Percentiles rank a stretch among this genome's conserved stretches.
Evolutionary conservation across 208 protist genomes (phyloP).

Genomic region (Leishmania turanica): DNA sequence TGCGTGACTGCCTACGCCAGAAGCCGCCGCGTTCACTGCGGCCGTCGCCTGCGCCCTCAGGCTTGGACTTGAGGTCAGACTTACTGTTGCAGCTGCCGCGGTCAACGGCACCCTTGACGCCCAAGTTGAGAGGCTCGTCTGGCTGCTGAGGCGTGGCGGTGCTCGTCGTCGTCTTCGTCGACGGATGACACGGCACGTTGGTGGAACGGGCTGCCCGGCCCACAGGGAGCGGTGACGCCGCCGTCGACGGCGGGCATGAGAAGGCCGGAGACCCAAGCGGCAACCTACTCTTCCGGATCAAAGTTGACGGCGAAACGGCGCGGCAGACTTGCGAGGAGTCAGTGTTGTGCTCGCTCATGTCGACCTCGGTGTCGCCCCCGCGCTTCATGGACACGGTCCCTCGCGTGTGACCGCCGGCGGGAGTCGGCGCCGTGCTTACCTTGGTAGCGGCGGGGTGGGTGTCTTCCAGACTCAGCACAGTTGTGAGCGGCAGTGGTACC

Average conservation of each 20-base stretch:
- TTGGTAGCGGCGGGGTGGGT: not conserved
- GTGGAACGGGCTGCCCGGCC: not conserved
- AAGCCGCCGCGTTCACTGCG: not conserved
- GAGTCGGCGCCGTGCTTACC: not conserved
- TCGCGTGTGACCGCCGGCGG: not conserved
- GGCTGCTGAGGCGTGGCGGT: not conserved
- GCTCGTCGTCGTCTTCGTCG: not conserved
- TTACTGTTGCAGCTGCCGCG: not conserved
- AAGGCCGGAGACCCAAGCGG: not conserved
- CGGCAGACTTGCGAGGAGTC: not conserved
- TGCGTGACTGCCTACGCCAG: not conserved
- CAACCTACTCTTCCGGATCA: not conserved
- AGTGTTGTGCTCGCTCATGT: not conserved
- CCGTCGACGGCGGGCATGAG: not conserved
- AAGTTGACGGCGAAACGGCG: not conserved
- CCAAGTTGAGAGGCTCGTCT: not conserved
- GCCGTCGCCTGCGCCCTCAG: not conserved
- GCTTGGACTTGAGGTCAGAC: not conserved
- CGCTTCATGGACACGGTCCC: not conserved
- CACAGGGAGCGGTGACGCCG: not conserved
- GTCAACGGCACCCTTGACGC: not conserved
- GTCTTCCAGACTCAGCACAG: not conserved
- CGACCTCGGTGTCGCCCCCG: not conserved
- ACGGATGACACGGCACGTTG: not conserved
- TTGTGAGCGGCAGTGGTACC: not conserved